Conservation (phyloP, 1,139 yeast species). For the Geotrichum bryndzae region DNA sequence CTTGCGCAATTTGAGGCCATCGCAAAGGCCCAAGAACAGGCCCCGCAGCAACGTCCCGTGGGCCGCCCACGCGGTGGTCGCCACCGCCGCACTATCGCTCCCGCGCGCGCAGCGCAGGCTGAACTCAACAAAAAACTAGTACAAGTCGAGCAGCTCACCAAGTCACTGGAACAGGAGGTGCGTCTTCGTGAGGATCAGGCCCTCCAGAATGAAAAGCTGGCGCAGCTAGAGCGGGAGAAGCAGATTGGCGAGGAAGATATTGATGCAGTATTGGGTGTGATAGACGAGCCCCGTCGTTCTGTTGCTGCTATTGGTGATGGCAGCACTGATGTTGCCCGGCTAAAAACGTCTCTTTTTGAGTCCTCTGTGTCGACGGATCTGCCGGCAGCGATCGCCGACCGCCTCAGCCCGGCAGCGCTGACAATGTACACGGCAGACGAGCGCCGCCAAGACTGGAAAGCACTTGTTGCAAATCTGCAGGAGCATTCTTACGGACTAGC, state of each 20-base stretch:
- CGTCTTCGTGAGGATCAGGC: slow-evolving; percentile 22
- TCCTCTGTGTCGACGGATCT: slow-evolving; percentile 8
- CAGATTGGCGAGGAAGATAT: slow-evolving; percentile 22
- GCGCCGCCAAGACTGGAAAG: slow-evolving; percentile 26
- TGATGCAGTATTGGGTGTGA: slow-evolving; percentile 21
- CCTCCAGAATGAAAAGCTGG: slow-evolving; percentile 10
- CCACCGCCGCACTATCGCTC: slow-evolving; percentile 2
- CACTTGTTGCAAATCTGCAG: slow-evolving; percentile 21
- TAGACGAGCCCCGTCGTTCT: slow-evolving; percentile 18
- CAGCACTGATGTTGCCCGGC: background rate
- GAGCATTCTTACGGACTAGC: slow-evolving; percentile 20
- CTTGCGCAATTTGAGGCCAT: background rate
- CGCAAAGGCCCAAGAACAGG: background rate
- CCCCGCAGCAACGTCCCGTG: background rate
- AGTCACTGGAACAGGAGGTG: slow-evolving; percentile 23
- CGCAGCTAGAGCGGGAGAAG: slow-evolving; percentile 9
- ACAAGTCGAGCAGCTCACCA: slow-evolving; percentile 26
- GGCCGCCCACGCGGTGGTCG: slow-evolving; percentile 6
- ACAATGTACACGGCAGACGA: slow-evolving; percentile 21
- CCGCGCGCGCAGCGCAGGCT: slow-evolving; percentile 7
- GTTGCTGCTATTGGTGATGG: background rate
- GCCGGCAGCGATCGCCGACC: slow-evolving; percentile 21
- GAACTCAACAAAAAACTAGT: slow-evolving; percentile 22
- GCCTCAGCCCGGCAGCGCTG: slow-evolving; percentile 20
- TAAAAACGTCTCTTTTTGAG: slow-evolving; percentile 16